Evolutionary conservation across 2,329 filamentous ascomycete species (phyloP).

Genomic region (Aspergillus versicolor): DNA sequence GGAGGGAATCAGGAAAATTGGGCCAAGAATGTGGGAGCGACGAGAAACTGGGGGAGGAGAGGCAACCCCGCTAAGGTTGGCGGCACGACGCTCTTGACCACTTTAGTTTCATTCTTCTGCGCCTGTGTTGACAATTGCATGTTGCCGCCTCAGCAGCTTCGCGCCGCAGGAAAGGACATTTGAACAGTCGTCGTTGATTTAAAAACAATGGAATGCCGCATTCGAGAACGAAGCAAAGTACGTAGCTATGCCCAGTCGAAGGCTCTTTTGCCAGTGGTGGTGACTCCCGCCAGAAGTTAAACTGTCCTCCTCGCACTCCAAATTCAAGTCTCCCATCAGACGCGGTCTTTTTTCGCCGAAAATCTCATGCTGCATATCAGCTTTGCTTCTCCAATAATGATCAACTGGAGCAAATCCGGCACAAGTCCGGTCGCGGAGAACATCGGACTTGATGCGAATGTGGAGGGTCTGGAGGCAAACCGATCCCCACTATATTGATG

Average conservation of each 20-base stretch:
- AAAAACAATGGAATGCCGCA: not conserved
- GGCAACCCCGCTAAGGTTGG: conserved; percentile 1
- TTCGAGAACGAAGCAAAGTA: not conserved
- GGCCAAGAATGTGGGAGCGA: not conserved
- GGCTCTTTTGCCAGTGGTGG: not conserved
- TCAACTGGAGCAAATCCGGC: conserved; percentile 12
- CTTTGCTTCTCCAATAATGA: not conserved
- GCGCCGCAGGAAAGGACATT: too few species aligned
- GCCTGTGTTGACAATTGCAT: not conserved
- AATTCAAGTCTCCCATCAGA: not conserved
- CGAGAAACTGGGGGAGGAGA: conserved; percentile 1
- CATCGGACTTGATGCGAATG: conserved; percentile 40
- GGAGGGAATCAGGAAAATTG: not conserved
- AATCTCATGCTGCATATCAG: not conserved
- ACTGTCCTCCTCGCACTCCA: not conserved
- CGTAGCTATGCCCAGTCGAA: not conserved
- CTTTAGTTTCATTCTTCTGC: not conserved
- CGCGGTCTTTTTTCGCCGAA: not conserved
- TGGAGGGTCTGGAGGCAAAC: conserved; percentile 32
- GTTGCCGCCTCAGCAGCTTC: too few species aligned
- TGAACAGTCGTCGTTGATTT: not conserved
- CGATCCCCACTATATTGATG: conserved; percentile 14
- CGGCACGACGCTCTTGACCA: not conserved
- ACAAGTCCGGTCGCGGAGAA: conserved; percentile 34
- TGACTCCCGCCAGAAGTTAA: not conserved